Conservation (phyloP, 1,284 basidiomycete species). For the Fomitopsis palustris region DNA sequence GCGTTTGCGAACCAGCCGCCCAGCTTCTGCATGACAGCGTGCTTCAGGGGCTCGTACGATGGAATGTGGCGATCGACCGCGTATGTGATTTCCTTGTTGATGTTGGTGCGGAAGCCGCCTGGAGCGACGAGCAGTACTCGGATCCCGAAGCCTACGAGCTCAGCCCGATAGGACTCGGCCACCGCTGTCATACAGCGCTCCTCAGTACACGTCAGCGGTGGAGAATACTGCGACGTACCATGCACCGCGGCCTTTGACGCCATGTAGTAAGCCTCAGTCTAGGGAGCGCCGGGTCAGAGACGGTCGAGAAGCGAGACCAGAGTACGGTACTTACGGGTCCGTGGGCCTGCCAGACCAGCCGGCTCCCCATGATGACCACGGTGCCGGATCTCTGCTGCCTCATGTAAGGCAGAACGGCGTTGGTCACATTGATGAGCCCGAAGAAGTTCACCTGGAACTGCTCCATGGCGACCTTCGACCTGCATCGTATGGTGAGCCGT, state of each 20-base stretch:
- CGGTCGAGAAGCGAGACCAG: background rate
- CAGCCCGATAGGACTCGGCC: conserved; percentile 17
- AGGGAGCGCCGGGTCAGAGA: background rate
- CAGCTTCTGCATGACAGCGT: conserved; percentile 27
- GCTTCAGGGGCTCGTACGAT: conserved; percentile 28
- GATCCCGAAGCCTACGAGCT: conserved; percentile 21
- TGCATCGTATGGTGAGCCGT: conserved; percentile 11
- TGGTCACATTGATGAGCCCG: conserved; percentile 28
- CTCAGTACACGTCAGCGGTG: background rate
- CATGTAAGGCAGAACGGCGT: conserved; percentile 29
- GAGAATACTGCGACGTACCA: conserved; percentile 17
- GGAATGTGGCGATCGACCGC: conserved; percentile 27
- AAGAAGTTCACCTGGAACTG: conserved; percentile 30
- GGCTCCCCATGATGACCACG: conserved; percentile 31
- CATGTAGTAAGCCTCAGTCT: conserved; percentile 40
- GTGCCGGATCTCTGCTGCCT: conserved; percentile 28
- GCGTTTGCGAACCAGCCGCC: conserved; percentile 36
- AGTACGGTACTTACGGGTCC: background rate
- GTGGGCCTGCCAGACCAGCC: conserved; percentile 27
- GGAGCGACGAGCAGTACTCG: conserved; percentile 22
- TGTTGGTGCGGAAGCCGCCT: conserved; percentile 24
- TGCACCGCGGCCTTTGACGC: conserved; percentile 57
- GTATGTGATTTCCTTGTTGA: conserved; percentile 16
- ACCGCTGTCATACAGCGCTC: conserved; percentile 13
- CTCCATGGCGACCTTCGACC: background rate